Evolutionary conservation across 2,329 filamentous ascomycete species (phyloP).

Genomic region (Aspergillus brasiliensis): DNA sequence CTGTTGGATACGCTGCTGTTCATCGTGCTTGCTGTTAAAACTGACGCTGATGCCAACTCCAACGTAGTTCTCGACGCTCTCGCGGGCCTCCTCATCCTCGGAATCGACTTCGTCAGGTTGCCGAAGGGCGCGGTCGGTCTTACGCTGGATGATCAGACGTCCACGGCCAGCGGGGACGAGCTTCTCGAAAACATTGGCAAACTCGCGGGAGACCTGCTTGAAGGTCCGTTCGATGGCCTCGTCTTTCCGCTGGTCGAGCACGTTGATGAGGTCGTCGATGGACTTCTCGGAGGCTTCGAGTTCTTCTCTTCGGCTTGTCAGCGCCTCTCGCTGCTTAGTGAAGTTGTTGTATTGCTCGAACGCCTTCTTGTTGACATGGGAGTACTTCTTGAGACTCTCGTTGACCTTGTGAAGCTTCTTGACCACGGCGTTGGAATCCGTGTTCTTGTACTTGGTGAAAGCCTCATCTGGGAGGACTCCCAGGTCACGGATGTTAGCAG

Average conservation of each 20-base stretch:
- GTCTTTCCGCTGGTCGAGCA: conserved; percentile 93
- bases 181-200: conserved; percentile 89
- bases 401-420: conserved; percentile 85
- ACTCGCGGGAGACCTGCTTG: conserved; percentile 94
- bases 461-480: conserved; percentile 93
- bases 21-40: conserved; percentile 98
- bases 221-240: conserved; percentile 98
- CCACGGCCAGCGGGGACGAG: conserved; percentile 93
- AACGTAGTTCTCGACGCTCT: conserved; percentile 86
- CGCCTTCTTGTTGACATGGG: conserved; percentile 98
- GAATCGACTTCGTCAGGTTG: conserved; percentile 69
- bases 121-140: conserved; percentile 69
- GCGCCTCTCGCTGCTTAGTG: conserved; percentile 83
- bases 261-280: conserved; percentile 88
- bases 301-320: conserved; percentile 82
- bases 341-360: conserved; percentile 99
- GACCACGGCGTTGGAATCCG: conserved; percentile 73
- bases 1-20: conserved; percentile 97
- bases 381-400: conserved; percentile 91
- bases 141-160: conserved; percentile 87
- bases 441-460: conserved; percentile 84
- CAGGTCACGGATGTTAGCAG: conserved; percentile 86
- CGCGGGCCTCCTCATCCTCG: conserved; percentile 63
- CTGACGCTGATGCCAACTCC: conserved; percentile 96
- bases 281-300: conserved; percentile 82